Evolutionary conservation across 2,329 filamentous ascomycete genomes (phyloP).

Genomic region (Diaporthe capsici): DNA sequence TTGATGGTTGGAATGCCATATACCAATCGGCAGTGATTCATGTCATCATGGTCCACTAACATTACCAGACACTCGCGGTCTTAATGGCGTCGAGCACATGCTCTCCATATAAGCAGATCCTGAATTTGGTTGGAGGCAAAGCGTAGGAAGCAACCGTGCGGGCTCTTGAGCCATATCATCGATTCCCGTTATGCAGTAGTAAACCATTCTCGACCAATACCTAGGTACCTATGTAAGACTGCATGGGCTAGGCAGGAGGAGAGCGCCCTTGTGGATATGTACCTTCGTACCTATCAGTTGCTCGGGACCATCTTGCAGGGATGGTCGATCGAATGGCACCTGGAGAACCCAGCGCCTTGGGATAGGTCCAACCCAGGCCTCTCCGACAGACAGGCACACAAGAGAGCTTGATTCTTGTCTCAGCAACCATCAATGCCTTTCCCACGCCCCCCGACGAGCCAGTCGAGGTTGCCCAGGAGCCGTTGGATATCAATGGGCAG

Average conservation of each 20-base stretch:
- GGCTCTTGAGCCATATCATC: background rate
- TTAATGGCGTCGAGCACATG: background rate
- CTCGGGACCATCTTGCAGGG: background rate
- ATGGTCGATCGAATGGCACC: background rate
- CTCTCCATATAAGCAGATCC: background rate
- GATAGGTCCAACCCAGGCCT: background rate
- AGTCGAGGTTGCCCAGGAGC: slow-evolving; percentile 1
- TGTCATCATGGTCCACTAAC: background rate
- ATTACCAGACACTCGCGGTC: background rate
- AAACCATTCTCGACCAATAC: background rate
- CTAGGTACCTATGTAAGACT: background rate
- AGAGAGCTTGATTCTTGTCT: background rate
- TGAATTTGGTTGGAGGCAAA: background rate
- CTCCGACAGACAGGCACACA: background rate
- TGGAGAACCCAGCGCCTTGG: background rate
- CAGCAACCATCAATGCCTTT: background rate
- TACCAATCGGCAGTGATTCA: background rate
- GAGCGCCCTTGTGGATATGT: background rate
- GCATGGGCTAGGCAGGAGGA: background rate
- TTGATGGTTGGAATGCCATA: background rate
- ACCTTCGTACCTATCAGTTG: background rate
- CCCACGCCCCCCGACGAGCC: background rate
- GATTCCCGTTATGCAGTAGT: background rate
- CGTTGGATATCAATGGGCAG: background rate
- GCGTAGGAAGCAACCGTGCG: background rate